phyloP scores from a whole-genome alignment of 2,329 filamentous ascomycete species.

The Sporothrix pseudoabietina region DNA sequence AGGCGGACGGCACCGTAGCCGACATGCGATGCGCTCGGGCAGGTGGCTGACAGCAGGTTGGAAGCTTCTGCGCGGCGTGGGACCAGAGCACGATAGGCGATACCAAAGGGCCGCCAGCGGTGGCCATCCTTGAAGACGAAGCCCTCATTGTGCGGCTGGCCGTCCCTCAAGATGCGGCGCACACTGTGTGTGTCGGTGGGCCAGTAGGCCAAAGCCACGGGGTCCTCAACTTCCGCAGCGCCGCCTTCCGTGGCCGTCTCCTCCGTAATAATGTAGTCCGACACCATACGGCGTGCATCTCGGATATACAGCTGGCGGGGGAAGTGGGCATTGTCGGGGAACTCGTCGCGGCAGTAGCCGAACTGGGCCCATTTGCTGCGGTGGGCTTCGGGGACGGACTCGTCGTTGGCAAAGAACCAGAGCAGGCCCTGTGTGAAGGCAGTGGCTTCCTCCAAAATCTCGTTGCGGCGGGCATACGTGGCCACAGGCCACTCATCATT shows the following conservation, averaged over 20 bases:
- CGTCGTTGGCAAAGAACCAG: slow-evolving; percentile 27
- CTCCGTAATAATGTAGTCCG: slow-evolving; percentile 23
- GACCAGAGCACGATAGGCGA: slow-evolving; percentile 17
- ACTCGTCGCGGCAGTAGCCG: slow-evolving; percentile 26
- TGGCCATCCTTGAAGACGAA: slow-evolving; percentile 26
- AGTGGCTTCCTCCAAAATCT: slow-evolving; percentile 10
- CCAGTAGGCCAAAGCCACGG: slow-evolving; percentile 23
- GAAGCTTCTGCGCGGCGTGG: background rate
- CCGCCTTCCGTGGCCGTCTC: slow-evolving; percentile 1
- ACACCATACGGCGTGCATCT: slow-evolving; percentile 23
- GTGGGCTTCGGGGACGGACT: slow-evolving; percentile 5
- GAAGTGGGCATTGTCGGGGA: slow-evolving; percentile 24
- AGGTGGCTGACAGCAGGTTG: slow-evolving; percentile 16
- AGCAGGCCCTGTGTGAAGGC: slow-evolving; percentile 12
- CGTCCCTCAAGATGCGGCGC: slow-evolving; percentile 21
- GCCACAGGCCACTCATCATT: slow-evolving; percentile 24
- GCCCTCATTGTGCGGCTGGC: slow-evolving; percentile 24
- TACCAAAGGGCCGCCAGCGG: slow-evolving; percentile 25
- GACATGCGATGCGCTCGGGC: slow-evolving; percentile 22
- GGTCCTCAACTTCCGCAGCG: background rate
- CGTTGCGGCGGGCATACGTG: slow-evolving; percentile 2
- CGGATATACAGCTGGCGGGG: slow-evolving; percentile 25
- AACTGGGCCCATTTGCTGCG: slow-evolving; percentile 3
- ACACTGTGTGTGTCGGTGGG: slow-evolving; percentile 24
- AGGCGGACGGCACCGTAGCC: slow-evolving; percentile 26